Evolutionary conservation across 2,329 filamentous ascomycete species (phyloP), one percentile per base, ranked within the genome.

Genomic region (Fusarium chuoi): DNA sequence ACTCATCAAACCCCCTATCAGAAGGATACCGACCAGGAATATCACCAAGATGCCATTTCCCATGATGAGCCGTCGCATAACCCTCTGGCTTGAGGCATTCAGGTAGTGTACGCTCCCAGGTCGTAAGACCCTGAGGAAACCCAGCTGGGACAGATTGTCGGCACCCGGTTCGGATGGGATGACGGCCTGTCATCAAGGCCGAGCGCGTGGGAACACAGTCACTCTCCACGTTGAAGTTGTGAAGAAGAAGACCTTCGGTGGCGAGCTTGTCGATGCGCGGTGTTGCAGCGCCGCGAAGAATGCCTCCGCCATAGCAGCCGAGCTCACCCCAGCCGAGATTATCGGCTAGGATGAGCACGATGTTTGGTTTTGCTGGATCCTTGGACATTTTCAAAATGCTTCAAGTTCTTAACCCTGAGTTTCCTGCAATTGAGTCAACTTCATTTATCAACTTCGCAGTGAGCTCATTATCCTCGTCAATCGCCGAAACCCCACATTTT

Each of bases 191-290:
- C 81, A 82, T 82, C 10, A 82, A 56, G 0, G 81, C 81, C 1
- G 81, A 82, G 0, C 81, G 79, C 0, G 81, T 82, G 7, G 81
- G 78, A 1, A 82, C 80, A 20, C 80, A 82, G 39, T 82, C 81
- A 58, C 81, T 82, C 61, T 82, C 80, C 8, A 82, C 79, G n/a
- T 82, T 82, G 75, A 82, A 82, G 65, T 82, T 82, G 60, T 82
- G 80, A 18, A 82, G 49, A 1, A 81, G 67, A 1, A 82, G 73
- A 10, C 81, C 81, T 42, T 82, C 75, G 1, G 75, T 78, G 7
- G 81, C 78, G 12, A 82, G 75, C 22, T 70, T 75, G 45, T 82
- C 80, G 52, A 82, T 82, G 8, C 81, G 71, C 15, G 79, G 81
- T 1, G 80, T 83, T 5, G 79, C 75, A 7, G 81, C 81, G 10